phyloP scores from a whole-genome alignment of 805 yeast species.

The Zygosaccharomyces bailii region DNA sequence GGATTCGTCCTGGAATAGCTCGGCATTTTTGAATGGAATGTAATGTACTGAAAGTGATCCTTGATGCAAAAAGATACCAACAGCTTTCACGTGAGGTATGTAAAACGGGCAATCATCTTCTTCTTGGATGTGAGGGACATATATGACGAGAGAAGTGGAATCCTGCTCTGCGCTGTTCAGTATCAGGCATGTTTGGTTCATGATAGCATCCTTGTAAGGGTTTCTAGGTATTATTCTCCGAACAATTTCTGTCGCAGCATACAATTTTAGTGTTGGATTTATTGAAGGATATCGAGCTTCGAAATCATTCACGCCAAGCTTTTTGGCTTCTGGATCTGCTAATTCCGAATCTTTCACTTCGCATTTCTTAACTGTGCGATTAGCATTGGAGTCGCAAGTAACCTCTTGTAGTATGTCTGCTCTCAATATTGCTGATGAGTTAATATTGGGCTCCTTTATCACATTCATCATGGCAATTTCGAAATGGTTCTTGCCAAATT shows the following conservation, averaged over 20 bases:
- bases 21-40: constrained; percentile 50
- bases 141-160: constrained; percentile 56
- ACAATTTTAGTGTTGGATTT: constrained; percentile 25
- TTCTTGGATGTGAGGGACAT: constrained; percentile 67
- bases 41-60: constrained; percentile 66
- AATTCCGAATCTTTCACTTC: constrained; percentile 15
- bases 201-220: constrained; percentile 76
- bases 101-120: constrained; percentile 76
- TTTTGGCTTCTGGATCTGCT: constrained; percentile 26
- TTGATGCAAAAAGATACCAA: constrained; percentile 59
- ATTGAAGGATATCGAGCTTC: constrained; percentile 36
- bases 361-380: constrained; percentile 9
- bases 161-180: constrained; percentile 31
- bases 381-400: constrained; percentile 36
- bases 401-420: constrained; percentile 72
- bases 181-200: constrained; percentile 78
- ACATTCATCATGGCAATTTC: constrained; percentile 74
- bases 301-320: constrained; percentile 41
- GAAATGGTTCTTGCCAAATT: constrained; percentile 47
- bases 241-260: constrained; percentile 53
- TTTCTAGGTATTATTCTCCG: constrained; percentile 89
- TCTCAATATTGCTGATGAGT: constrained; percentile 84
- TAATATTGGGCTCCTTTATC: constrained; percentile 80
- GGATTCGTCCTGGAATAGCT: constrained; percentile 34
- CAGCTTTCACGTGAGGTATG: constrained; percentile 78